These are phyloP conservation scores for Alliaria petiolata DNA, from an alignment of 345 rosid species.

Conservation along the genomic window DNA sequence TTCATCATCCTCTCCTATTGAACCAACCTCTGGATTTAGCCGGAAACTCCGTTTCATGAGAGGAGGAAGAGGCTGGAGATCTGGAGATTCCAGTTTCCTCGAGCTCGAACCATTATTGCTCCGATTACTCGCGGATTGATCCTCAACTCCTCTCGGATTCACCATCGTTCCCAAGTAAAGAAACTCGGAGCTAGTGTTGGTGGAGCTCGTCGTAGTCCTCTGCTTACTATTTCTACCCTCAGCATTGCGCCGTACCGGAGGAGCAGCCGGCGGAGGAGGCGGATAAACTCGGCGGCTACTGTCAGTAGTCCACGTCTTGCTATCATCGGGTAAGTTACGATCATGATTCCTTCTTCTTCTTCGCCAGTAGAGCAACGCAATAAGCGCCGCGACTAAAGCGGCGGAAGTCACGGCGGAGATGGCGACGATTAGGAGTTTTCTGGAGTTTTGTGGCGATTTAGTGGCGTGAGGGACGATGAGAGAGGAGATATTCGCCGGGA, in stretches of 20 bases:
- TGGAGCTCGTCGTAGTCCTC: conserved; percentile 35
- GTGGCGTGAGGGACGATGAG: conserved; percentile 68
- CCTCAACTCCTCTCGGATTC: conserved; percentile 43
- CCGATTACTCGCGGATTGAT: conserved; percentile 24
- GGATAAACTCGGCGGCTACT: conserved; percentile 33
- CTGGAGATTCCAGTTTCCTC: conserved; percentile 82
- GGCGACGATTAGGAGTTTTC: conserved; percentile 46
- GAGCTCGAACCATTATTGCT: conserved; percentile 39
- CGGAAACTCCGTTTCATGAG: conserved; percentile 49
- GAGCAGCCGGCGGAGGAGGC: conserved; percentile 47
- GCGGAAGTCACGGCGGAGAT: conserved; percentile 53
- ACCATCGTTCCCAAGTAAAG: conserved; percentile 76
- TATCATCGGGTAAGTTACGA: conserved; percentile 36
- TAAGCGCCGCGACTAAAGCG: conserved; percentile 31
- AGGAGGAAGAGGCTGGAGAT: conserved; percentile 91
- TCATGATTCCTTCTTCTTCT: conserved; percentile 34
- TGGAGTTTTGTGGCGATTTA: conserved; percentile 40
- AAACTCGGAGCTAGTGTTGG: conserved; percentile 69
- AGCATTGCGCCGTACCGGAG: conserved; percentile 38
- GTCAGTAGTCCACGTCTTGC: conserved; percentile 44
- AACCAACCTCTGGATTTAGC: conserved; percentile 48
- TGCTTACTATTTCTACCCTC: conserved; percentile 34
- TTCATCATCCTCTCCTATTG: conserved; percentile 59
- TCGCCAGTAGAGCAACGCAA: conserved; percentile 44
- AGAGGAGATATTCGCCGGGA: conserved; percentile 92